These are phyloP conservation scores for Cryomyces minteri DNA, from an alignment of 495 filamentous ascomycete species.

Conservation along the genomic window DNA sequence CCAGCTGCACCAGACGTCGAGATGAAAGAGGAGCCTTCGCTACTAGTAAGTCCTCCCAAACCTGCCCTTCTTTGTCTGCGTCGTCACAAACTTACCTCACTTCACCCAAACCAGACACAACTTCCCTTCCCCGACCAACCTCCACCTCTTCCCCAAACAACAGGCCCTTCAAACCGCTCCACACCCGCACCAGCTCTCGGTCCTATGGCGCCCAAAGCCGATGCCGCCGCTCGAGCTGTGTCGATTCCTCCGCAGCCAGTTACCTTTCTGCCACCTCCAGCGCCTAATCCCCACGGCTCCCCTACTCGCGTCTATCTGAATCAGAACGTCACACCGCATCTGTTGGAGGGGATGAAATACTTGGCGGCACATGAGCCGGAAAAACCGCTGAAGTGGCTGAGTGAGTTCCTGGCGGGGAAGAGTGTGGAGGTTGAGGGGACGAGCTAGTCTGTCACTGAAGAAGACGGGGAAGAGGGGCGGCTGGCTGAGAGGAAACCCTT, in stretches of 20 bases:
- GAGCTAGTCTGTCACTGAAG: background rate
- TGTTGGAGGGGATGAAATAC: constrained; percentile 87
- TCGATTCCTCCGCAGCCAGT: background rate
- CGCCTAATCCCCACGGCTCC: constrained; percentile 46
- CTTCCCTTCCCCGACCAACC: no score
- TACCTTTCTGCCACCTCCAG: constrained; percentile 12
- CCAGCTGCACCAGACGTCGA: background rate
- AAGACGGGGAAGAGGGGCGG: background rate
- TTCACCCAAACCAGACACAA: no score
- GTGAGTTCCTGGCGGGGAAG: constrained; percentile 69
- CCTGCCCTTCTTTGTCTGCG: background rate
- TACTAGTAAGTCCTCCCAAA: background rate
- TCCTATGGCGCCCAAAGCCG: no score
- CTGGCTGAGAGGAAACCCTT: background rate
- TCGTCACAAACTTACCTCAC: background rate
- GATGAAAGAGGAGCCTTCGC: constrained; percentile 1
- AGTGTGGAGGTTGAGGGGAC: constrained; percentile 44
- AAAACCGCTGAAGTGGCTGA: constrained; percentile 69
- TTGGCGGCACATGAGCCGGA: constrained; percentile 72
- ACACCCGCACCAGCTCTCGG: no score
- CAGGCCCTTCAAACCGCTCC: no score
- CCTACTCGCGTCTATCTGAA: constrained; percentile 83
- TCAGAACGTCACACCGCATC: constrained; percentile 59
- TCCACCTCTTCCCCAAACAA: no score
- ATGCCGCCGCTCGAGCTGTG: no score